Conservation (phyloP, 176 grass and related monocot genomes). For the Carex littledalei region DNA sequence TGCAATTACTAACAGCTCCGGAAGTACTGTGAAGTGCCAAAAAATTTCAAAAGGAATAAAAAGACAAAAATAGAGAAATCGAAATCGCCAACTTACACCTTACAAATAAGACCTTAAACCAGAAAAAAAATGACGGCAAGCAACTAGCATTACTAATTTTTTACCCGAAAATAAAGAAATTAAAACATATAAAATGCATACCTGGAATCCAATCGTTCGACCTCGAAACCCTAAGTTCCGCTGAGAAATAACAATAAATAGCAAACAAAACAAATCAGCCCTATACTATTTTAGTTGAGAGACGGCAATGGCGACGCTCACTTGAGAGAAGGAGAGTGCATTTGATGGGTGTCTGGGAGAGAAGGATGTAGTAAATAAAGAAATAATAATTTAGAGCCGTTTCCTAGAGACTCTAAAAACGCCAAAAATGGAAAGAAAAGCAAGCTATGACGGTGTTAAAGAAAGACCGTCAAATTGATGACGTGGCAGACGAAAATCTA, state of each 20-base stretch:
- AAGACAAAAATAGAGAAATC: neutral
- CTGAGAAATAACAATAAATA: neutral
- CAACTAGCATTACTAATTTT: neutral
- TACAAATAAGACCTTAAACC: neutral
- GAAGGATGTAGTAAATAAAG: neutral
- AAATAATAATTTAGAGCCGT: conserved; percentile 21
- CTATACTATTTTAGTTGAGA: neutral
- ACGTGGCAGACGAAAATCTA: conserved; percentile 4
- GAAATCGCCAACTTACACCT: neutral
- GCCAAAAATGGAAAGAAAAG: neutral
- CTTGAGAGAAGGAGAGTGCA: neutral
- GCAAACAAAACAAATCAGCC: neutral
- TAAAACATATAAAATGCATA: conserved; percentile 10
- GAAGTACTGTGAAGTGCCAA: neutral
- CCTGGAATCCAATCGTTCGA: neutral
- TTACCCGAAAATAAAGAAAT: neutral
- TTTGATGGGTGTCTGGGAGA: neutral
- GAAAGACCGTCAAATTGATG: neutral
- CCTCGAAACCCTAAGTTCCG: neutral
- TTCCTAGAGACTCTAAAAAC: conserved; percentile 15
- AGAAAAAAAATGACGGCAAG: neutral
- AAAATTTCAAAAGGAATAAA: neutral
- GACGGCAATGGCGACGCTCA: conserved; percentile 4
- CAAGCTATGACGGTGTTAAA: conserved; percentile 3
- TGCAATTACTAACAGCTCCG: neutral